Evolutionary conservation across 495 filamentous ascomycete species (phyloP).

Genomic region (Elaphomyces granulatus): DNA sequence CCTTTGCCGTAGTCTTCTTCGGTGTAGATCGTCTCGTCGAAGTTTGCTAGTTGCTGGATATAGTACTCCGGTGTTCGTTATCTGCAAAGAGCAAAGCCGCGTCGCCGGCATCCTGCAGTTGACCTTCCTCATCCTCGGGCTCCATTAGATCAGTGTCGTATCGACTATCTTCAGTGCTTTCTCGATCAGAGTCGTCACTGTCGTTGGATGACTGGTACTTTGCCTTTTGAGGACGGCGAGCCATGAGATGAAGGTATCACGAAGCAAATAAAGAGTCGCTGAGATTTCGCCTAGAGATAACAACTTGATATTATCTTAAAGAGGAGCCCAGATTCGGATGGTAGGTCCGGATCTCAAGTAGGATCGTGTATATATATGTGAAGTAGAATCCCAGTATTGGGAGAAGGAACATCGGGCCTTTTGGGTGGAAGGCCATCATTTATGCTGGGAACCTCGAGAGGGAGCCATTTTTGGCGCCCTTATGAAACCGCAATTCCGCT

Average conservation of each 20-base stretch:
- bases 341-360: no score
- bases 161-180: slow-evolving; percentile 4
- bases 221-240: slow-evolving; percentile 6
- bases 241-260: slow-evolving; percentile 9
- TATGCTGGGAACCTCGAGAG: no score
- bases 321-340: no score
- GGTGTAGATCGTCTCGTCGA: slow-evolving; percentile 21
- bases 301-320: no score
- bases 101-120: not conserved
- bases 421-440: no score
- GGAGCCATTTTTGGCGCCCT: no score
- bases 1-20: slow-evolving; percentile 22
- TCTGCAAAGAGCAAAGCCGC: not conserved
- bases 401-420: no score
- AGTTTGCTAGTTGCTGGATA: slow-evolving; percentile 19
- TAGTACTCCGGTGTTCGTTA: slow-evolving; percentile 26
- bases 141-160: slow-evolving; percentile 2
- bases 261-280: no score
- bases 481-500: no score
- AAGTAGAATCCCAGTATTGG: no score
- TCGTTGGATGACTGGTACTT: slow-evolving; percentile 2
- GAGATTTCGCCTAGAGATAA: no score
- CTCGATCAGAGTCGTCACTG: slow-evolving; percentile 7
- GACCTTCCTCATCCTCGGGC: not conserved
- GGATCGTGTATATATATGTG: no score